phyloP scores from a whole-genome alignment of 2,329 filamentous ascomycete species.

The Sclerotinia minor region DNA sequence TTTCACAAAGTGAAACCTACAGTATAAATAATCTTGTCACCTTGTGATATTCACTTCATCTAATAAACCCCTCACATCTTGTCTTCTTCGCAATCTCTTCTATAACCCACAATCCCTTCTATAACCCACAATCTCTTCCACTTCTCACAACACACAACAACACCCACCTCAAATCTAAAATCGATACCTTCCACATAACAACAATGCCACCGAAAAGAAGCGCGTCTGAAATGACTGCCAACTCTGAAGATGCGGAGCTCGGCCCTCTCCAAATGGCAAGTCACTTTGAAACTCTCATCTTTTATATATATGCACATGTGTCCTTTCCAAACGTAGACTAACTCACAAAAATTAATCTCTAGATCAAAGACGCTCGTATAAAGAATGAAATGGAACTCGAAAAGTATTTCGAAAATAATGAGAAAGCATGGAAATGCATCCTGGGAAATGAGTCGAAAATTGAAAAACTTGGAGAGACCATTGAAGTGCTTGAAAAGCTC shows the following conservation, averaged over 20 bases:
- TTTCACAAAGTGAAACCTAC: neutral
- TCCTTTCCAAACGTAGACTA: neutral
- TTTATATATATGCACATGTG: neutral
- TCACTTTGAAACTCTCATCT: neutral
- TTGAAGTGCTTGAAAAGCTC: no score
- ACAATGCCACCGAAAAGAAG: neutral
- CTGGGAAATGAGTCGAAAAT: no score
- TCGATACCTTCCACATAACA: neutral
- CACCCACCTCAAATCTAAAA: neutral
- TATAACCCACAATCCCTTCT: neutral
- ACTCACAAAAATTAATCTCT: neutral
- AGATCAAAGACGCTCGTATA: neutral
- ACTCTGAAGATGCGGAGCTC: neutral
- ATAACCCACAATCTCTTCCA: neutral
- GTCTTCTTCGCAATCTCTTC: neutral
- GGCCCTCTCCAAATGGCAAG: neutral
- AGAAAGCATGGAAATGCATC: no score
- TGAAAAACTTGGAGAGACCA: no score
- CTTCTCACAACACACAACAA: no score
- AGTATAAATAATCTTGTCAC: no score
- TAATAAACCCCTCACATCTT: neutral
- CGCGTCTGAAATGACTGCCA: neutral
- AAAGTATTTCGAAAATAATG: neutral
- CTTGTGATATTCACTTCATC: neutral
- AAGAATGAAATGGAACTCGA: neutral